Conservation (phyloP, 2,329 filamentous ascomycete species). For the Fusarium sp. region DNA sequence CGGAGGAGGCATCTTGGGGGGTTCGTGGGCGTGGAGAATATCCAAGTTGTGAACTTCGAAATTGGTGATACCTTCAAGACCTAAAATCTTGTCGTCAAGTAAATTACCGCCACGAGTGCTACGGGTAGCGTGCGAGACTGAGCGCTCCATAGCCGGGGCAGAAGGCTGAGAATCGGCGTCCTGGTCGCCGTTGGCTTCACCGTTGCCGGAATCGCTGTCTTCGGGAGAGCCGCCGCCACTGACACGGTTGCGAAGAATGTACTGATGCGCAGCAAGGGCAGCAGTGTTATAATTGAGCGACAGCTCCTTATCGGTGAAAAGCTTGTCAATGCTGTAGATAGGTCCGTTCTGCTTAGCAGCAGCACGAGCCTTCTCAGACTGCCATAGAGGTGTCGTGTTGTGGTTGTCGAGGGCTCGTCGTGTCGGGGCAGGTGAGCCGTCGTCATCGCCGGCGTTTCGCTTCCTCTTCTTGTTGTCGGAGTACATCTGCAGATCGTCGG, state of each 20-base stretch:
- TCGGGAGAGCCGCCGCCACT: slow-evolving; percentile 62
- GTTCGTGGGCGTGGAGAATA: slow-evolving; percentile 63
- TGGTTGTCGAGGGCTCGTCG: slow-evolving; percentile 65
- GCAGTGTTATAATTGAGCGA: slow-evolving; percentile 71
- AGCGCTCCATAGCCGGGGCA: slow-evolving; percentile 69
- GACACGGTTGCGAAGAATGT: slow-evolving; percentile 66
- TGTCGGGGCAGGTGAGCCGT: slow-evolving; percentile 69
- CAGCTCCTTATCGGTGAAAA: slow-evolving; percentile 76
- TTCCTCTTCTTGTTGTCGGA: slow-evolving; percentile 70
- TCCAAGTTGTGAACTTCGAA: slow-evolving; percentile 68
- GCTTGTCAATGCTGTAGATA: slow-evolving; percentile 73
- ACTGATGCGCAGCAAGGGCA: slow-evolving; percentile 69
- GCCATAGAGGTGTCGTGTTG: slow-evolving; percentile 69
- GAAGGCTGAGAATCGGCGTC: slow-evolving; percentile 58
- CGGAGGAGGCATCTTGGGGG: slow-evolving; percentile 65
- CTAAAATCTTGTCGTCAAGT: slow-evolving; percentile 65
- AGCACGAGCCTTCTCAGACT: slow-evolving; percentile 65
- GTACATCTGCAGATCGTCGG: slow-evolving; percentile 65
- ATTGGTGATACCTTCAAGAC: slow-evolving; percentile 68
- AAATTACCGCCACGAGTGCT: slow-evolving; percentile 68
- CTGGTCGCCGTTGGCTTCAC: slow-evolving; percentile 60
- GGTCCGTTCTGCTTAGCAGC: slow-evolving; percentile 66
- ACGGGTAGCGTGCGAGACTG: slow-evolving; percentile 70
- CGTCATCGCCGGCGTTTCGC: slow-evolving; percentile 67
- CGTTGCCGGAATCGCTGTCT: slow-evolving; percentile 63